A percentile compares a stretch with the other conserved stretches of the same genome.
Evolutionary conservation across 2,329 filamentous ascomycete genomes (phyloP).

Genomic region (Aspergillus quadricinctus): DNA sequence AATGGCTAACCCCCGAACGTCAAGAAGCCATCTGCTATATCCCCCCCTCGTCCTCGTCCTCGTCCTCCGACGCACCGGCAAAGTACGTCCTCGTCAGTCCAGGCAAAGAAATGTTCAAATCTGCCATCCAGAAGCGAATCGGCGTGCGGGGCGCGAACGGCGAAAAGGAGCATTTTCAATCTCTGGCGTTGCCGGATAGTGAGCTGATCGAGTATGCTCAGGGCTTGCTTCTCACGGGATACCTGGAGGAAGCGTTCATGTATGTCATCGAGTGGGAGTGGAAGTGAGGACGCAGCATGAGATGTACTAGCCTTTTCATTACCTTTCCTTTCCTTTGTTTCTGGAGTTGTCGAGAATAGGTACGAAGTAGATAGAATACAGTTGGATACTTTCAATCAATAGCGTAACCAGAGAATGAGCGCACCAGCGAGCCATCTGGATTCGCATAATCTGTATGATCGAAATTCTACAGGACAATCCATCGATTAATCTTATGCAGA

Average conservation of each 20-base stretch:
- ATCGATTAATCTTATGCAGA: too few relatives aligned
- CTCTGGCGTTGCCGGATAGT: slow-evolving; percentile 17
- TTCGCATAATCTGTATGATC: too few relatives aligned
- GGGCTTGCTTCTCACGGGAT: slow-evolving; percentile 21
- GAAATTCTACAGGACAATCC: too few relatives aligned
- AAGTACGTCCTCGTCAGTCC: slow-evolving; percentile 27
- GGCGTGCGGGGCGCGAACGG: slow-evolving; percentile 18
- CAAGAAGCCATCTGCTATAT: slow-evolving; percentile 21
- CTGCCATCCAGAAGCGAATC: slow-evolving; percentile 22
- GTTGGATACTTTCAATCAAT: background rate
- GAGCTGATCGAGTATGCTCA: slow-evolving; percentile 29
- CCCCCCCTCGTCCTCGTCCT: slow-evolving; percentile 6
- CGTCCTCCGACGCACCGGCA: slow-evolving; percentile 3
- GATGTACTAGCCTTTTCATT: too few relatives aligned
- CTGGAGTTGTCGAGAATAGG: background rate
- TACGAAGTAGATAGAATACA: too few relatives aligned
- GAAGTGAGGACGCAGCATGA: slow-evolving; percentile 11
- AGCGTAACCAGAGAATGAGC: background rate
- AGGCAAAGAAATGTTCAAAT: slow-evolving; percentile 23
- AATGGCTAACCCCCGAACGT: slow-evolving; percentile 23
- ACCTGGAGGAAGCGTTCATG: slow-evolving; percentile 27
- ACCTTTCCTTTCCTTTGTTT: background rate
- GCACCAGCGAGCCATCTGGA: too few relatives aligned
- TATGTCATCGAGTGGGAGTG: slow-evolving; percentile 31
- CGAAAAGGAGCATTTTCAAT: slow-evolving; percentile 20